Base-by-base conservation (phyloP, 2,329 filamentous ascomycete genomes). In the Alternaria sp. region DNA sequence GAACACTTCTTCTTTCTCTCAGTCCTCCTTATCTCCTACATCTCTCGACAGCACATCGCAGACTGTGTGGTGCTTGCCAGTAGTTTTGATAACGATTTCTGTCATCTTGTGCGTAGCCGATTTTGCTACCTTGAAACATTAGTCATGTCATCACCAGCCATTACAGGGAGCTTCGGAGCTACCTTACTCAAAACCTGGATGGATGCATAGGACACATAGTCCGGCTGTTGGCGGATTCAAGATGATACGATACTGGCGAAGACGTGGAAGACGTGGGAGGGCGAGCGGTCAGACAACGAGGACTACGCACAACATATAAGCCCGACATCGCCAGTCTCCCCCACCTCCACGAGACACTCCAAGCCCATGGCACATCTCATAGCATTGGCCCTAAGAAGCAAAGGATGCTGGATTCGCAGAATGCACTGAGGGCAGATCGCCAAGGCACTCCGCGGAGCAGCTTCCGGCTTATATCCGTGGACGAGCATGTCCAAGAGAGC, bases 401-500 rank as follows among this genome's bases (percentile, higher is more conserved):
- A 14, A 34, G 12, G 0, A 27, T 6, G 34, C 27, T 40, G 32
- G 12, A 14, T 12, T 3, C 46, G 45, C 27, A 56, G 16, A 5
- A 20, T 16, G n/a, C n/a, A 8, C 18, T 57, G 25, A 6, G 28
- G 11, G 22, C 32, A 30, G 28, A 57, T 18, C 20, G 45, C 46
- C 54, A 25, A 52, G 45, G 20, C 36, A 51, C 18, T 34, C 18
- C 12, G 22, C 54, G 44, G 46, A 57, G 46, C 36, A 5, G 20
- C 38, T 44, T 51, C 46, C 46, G 36, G 46, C 46, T 57, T 52
- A 52, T 28, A 27, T 18, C 20, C 28, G 36, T 36, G 32, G 46
- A 50, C 22, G 46, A 50, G 46, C 10, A 50, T 22, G 10, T 38
- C 20, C 46, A 50, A 50, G 46, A 25, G 32, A 50, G 9, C 32